These are phyloP conservation scores for Yamadazyma akitaensis DNA, from an alignment of 805 yeast genomes.

Conservation along the genomic window DNA sequence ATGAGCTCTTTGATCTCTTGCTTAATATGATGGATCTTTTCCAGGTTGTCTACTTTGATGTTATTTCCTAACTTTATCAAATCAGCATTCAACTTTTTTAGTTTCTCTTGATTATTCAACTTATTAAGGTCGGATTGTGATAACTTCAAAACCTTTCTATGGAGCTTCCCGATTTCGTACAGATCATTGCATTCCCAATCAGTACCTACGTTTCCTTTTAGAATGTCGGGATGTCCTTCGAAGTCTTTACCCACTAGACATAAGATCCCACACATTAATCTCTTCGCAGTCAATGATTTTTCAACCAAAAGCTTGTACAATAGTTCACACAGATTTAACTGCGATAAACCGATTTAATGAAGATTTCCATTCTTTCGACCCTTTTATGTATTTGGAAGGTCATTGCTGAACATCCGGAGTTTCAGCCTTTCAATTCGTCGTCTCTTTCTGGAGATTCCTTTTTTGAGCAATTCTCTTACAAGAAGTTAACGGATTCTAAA, in stretches of 20 bases:
- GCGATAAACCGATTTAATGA: background rate
- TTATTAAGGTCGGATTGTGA: constrained; percentile 23
- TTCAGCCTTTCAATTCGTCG: constrained; percentile 26
- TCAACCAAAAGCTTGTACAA: too few species aligned
- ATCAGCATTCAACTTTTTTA: constrained; percentile 25
- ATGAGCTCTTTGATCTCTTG: constrained; percentile 6
- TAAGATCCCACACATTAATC: constrained; percentile 16
- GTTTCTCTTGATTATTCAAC: constrained; percentile 22
- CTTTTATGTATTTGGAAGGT: background rate
- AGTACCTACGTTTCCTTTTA: background rate
- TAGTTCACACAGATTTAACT: background rate
- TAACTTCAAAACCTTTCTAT: constrained; percentile 6
- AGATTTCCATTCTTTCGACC: background rate
- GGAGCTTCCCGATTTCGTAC: constrained; percentile 4
- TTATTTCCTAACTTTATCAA: constrained; percentile 26
- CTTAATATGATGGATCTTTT: constrained; percentile 8
- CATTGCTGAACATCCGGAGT: constrained; percentile 1
- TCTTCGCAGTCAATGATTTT: background rate
- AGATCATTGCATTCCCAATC: constrained; percentile 5
- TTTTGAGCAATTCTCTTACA: constrained; percentile 59
- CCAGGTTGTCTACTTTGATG: constrained; percentile 20
- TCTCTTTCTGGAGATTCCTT: constrained; percentile 43
- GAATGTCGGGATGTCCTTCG: constrained; percentile 1
- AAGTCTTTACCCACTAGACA: constrained; percentile 5
- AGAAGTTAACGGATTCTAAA: constrained; percentile 21